Conservation (phyloP, 805 yeast genomes). For the Saccharomycopsis sp. region DNA sequence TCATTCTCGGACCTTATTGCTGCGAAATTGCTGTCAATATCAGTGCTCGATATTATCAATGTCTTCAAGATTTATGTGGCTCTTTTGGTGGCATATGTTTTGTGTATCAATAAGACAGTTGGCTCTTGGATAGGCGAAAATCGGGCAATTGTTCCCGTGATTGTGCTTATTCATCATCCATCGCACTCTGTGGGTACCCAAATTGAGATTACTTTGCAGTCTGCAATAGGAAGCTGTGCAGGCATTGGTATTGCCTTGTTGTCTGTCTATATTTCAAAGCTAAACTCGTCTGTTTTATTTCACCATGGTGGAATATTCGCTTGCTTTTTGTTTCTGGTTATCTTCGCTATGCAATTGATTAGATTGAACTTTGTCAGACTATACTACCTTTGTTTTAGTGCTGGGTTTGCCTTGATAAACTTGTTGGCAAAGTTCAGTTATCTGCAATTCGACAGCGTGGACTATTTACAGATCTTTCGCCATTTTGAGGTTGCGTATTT, state of each 20-base stretch:
- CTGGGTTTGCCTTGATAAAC: slow-evolving; percentile 34
- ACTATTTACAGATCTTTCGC: slow-evolving; percentile 33
- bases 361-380: slow-evolving; percentile 35
- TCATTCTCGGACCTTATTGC: slow-evolving; percentile 1
- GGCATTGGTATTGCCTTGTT: slow-evolving; percentile 41
- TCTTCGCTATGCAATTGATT: slow-evolving; percentile 36
- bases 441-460: background rate
- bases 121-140: slow-evolving; percentile 38
- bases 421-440: slow-evolving; percentile 11
- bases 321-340: slow-evolving; percentile 34
- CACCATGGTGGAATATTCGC: slow-evolving; percentile 44
- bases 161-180: slow-evolving; percentile 41
- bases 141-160: slow-evolving; percentile 36
- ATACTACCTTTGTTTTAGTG: slow-evolving; percentile 32
- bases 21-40: slow-evolving; percentile 1
- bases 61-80: slow-evolving; percentile 33
- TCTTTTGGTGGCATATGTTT: slow-evolving; percentile 32
- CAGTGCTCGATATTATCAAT: slow-evolving; percentile 16
- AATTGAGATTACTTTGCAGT: slow-evolving; percentile 36
- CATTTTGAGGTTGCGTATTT: slow-evolving; percentile 25
- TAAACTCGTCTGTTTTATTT: slow-evolving; percentile 33
- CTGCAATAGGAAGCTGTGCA: slow-evolving; percentile 34
- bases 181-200: slow-evolving; percentile 41
- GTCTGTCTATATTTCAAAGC: slow-evolving; percentile 36
- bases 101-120: slow-evolving; percentile 34